Base-by-base conservation (phyloP, 805 yeast genomes). In the Kazachstania africana region DNA sequence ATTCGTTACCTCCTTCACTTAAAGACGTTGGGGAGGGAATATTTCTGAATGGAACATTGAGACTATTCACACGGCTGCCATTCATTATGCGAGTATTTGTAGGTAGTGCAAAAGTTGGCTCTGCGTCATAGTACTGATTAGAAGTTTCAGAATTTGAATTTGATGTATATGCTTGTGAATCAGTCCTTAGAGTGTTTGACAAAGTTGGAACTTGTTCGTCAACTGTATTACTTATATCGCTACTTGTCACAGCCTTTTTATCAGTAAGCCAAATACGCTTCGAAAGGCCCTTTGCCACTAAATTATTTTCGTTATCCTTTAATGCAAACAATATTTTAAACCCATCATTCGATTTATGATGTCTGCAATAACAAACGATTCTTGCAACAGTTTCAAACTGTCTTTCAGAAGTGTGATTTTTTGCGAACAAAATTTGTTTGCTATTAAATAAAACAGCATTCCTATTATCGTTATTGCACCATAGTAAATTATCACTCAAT, bases 301-400 rank as follows among this genome's bases (percentile, higher is more conserved):
- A 65, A 16, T 66, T 62, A 15, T 77, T 79, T 6, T 62, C 49
- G 34, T 62, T 50, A 53, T 87, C 75, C 38, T 72, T 76, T 30
- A 88, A 49, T 3, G 79, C 71, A 39, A 82, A 72, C 28, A 82
- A 57, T 24, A 81, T 60, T 47, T 72, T 74, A 62, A 87, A 88
- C 1, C 98, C 98, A 25, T 68, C 68, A n/a, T 76, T 63, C 39
- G 87, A 95, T 42, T 75, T 74, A 57, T 91, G 98, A 57, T 91
- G 98, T 42, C 97, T 73, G 59, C 97, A 91, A 54, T 91, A 88
- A 57, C 98, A 88, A 8, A 88, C 88, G 26, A 91, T 73, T 56
- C 98, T 72, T n/a, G n/a, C n/a, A n/a, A n/a, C n/a, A 16, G 95
- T 62, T 14, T 72, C 70, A 4, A 75, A 51, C 30, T 68, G 73